Evolutionary conservation across 2,329 filamentous ascomycete species (phyloP).

Genomic region (Madurella fahalii): DNA sequence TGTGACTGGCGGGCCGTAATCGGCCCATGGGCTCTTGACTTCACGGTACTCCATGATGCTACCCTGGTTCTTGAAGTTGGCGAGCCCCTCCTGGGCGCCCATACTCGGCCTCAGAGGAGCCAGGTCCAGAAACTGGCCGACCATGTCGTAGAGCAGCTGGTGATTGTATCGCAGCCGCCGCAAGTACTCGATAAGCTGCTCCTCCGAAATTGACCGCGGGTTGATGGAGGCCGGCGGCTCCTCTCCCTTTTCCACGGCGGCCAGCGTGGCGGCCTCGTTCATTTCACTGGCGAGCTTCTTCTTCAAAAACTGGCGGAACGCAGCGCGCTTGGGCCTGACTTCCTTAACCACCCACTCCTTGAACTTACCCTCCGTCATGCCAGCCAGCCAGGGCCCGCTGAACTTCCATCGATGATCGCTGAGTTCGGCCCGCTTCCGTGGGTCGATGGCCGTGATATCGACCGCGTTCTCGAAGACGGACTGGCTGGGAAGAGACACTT

Average conservation of each 20-base stretch:
- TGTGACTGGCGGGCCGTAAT: conserved; percentile 53
- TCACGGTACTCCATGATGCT: conserved; percentile 21
- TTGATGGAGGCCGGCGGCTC: conserved; percentile 30
- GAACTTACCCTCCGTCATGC: conserved; percentile 59
- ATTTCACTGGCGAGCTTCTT: conserved; percentile 44
- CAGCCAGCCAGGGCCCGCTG: conserved; percentile 61
- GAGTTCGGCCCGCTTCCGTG: conserved; percentile 31
- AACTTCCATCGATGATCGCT: conserved; percentile 61
- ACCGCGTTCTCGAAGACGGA: conserved; percentile 58
- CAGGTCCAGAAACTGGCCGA: conserved; percentile 60
- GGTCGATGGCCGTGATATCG: conserved; percentile 47
- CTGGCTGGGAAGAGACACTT: conserved; percentile 30
- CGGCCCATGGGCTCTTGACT: conserved; percentile 44
- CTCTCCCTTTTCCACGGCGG: conserved; percentile 39
- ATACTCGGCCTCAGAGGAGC: conserved; percentile 43
- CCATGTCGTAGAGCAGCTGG: conserved; percentile 47
- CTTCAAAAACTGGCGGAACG: conserved; percentile 54
- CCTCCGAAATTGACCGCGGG: conserved; percentile 43
- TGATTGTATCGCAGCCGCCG: conserved; percentile 51
- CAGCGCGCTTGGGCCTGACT: conserved; percentile 49
- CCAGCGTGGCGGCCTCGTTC: conserved; percentile 33
- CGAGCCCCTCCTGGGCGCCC: conserved; percentile 12
- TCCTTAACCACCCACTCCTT: conserved; percentile 49
- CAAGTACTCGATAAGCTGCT: conserved; percentile 49
- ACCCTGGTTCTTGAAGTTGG: not conserved